These are phyloP conservation scores for Truncatella angustata DNA, from an alignment of 2,329 filamentous ascomycete species.

Conservation along the genomic window DNA sequence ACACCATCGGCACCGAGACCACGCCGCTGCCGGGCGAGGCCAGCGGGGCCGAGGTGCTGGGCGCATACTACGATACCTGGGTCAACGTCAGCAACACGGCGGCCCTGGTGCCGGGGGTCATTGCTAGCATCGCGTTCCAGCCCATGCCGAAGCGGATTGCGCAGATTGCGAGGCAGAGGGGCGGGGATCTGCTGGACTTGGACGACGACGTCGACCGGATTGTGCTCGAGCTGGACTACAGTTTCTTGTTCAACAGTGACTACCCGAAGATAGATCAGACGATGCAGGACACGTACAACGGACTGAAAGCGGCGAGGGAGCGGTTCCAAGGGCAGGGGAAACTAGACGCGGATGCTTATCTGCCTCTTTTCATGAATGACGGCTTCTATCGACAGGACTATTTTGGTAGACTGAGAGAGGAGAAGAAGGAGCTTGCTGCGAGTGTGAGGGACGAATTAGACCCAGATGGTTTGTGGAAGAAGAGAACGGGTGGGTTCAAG, in stretches of 20 bases:
- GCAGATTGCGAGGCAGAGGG: conserved; percentile 25
- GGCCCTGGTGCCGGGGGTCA: conserved; percentile 21
- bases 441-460: conserved; percentile 34
- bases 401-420: conserved; percentile 35
- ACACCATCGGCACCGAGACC: conserved; percentile 37
- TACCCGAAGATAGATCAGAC: conserved; percentile 29
- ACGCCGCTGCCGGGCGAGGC: conserved; percentile 29
- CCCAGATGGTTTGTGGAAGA: conserved; percentile 34
- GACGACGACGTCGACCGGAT: conserved; percentile 38
- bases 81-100: conserved; percentile 26
- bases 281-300: conserved; percentile 35
- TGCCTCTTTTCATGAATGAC: conserved; percentile 44
- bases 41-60: conserved; percentile 27
- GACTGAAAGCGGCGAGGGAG: conserved; percentile 27
- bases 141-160: conserved; percentile 36
- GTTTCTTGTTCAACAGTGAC: conserved; percentile 29
- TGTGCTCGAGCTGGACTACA: conserved; percentile 43
- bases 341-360: conserved; percentile 29
- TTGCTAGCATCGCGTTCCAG: conserved; percentile 36
- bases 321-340: conserved; percentile 30
- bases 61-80: conserved; percentile 31
- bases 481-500: conserved; percentile 42
- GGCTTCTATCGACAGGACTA: conserved; percentile 41
- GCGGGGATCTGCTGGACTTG: conserved; percentile 37
- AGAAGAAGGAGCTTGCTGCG: conserved; percentile 31